A percentile compares a stretch with the other conserved stretches of the same genome.
These are phyloP conservation scores for Camelina neglecta DNA, from an alignment of 345 rosid genomes.

Conservation along the genomic window DNA sequence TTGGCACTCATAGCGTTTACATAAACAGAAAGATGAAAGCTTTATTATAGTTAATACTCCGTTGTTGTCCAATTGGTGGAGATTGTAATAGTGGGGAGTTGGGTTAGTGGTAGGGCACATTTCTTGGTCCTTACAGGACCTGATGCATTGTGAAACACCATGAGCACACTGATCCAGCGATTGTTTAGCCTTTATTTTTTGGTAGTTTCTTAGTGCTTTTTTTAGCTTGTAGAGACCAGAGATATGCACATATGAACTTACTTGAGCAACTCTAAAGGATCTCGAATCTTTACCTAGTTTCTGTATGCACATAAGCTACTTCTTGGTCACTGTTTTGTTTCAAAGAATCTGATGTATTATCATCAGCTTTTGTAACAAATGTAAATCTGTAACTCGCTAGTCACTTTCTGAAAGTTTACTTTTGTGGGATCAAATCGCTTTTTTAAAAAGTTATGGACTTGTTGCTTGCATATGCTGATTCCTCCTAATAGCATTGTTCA, in stretches of 20 bases:
- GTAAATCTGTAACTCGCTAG: not conserved
- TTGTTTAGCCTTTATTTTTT: not conserved
- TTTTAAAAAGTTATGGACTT: not conserved
- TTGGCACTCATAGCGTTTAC: not conserved
- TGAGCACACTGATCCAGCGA: constrained; percentile 13
- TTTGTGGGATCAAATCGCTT: not conserved
- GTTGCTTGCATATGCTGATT: not conserved
- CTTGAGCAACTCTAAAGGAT: not conserved
- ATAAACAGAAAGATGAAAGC: not conserved
- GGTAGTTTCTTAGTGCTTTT: not conserved
- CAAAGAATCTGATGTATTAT: not conserved
- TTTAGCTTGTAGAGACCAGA: not conserved
- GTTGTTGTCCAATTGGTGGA: constrained; percentile 11
- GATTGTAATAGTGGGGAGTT: constrained; percentile 7
- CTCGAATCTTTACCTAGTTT: not conserved
- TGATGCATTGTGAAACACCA: constrained; percentile 7
- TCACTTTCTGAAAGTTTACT: not conserved
- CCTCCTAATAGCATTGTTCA: not conserved
- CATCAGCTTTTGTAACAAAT: not conserved
- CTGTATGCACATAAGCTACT: constrained; percentile 7
- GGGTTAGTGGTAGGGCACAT: constrained; percentile 22
- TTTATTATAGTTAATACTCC: constrained; percentile 4
- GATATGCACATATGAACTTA: not conserved
- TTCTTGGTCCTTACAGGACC: constrained; percentile 11
- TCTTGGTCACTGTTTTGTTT: not conserved